Base-by-base conservation (phyloP, 2,329 filamentous ascomycete species). In the Trichoderma endophyticum region DNA sequence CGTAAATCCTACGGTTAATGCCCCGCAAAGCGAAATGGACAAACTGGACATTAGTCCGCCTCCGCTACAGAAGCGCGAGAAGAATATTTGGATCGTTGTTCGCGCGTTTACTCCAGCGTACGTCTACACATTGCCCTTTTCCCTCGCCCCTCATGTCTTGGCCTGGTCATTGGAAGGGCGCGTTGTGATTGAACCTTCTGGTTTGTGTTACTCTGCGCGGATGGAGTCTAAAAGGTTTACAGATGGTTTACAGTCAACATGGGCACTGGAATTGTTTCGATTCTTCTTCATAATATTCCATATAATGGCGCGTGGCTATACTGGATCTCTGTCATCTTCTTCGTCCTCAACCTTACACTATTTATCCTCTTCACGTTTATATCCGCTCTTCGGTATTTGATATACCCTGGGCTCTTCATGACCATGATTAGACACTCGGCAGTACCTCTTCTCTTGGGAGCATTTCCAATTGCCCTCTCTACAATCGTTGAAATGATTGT, bases 401-500 rank as follows among this genome's bases (percentile, higher is more conserved):
- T 36, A 18, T 59, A 67, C n/a, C 64, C 64, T 0, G 64, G 64
- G 4, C 51, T 67, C 2, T 67, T 57, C 11, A 59, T 59, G 32
- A 67, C 51, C 1, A 67, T 67, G 64, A 67, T 67, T 30, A 34
- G 34, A 3, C 64, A 67, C 28, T 12, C 64, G 7, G 64, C 32
- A 6, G 51, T 67, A 12, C 51, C 64, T 14, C 51, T 67, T 0
- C 54, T 67, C 7, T 30, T 32, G 51, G 64, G 64, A 59, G 64
- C 64, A 9, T 67, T 67, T 30, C 64, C 64, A 24, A 67, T 67
- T 43, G 64, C 51, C 2, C 64, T 67, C 34, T 28, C 51, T n/a
- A 67, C 64, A 4, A 67, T 67, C 21, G 54, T 67, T 21, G 64
- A 67, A n/a, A 67, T 67, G 64, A 43, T 67, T 43, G 34, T 67